Conservation (phyloP, 139 green algal species). For the Asterochloris sp. region DNA sequence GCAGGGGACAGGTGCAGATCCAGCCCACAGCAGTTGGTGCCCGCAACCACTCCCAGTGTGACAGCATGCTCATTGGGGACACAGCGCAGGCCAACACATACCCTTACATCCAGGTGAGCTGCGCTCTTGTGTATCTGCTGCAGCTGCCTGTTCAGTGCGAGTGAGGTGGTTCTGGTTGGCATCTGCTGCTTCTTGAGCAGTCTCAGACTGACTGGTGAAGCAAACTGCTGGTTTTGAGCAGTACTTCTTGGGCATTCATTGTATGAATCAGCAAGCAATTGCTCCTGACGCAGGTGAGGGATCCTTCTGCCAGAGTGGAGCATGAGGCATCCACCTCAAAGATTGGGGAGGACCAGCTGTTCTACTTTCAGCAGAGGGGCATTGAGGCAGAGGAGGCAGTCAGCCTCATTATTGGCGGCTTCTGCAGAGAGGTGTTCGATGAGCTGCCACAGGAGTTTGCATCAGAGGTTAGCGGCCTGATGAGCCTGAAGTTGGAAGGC, state of each 20-base stretch:
- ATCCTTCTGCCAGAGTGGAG: constrained; percentile 91
- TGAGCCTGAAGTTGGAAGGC: constrained; percentile 98
- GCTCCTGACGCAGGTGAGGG: constrained; percentile 64
- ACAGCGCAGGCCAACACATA: constrained; percentile 96
- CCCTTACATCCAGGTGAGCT: constrained; percentile 91
- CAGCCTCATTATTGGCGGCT: constrained; percentile 96
- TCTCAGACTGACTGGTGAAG: too few relatives aligned
- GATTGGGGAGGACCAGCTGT: constrained; percentile 99
- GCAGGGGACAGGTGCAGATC: constrained; percentile 49
- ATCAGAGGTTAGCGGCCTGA: constrained; percentile 96
- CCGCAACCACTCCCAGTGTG: constrained; percentile 96
- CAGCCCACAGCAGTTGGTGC: constrained; percentile 75
- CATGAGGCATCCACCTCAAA: constrained; percentile 97
- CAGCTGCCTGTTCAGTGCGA: too few relatives aligned
- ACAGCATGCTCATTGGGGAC: constrained; percentile 99
- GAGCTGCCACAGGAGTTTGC: constrained; percentile 98
- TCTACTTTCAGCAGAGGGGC: constrained; percentile 99
- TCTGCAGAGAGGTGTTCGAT: constrained; percentile 99
- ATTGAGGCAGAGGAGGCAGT: constrained; percentile 92
- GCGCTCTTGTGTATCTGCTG: not conserved
- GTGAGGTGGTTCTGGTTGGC: too few relatives aligned
- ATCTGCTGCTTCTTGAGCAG: too few relatives aligned
- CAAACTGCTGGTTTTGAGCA: too few relatives aligned
- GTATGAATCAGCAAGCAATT: too few relatives aligned
- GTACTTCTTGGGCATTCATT: too few relatives aligned